phyloP scores from a whole-genome alignment of 768 basidiomycete species.

The Pleurotus salmoneostramineus region DNA sequence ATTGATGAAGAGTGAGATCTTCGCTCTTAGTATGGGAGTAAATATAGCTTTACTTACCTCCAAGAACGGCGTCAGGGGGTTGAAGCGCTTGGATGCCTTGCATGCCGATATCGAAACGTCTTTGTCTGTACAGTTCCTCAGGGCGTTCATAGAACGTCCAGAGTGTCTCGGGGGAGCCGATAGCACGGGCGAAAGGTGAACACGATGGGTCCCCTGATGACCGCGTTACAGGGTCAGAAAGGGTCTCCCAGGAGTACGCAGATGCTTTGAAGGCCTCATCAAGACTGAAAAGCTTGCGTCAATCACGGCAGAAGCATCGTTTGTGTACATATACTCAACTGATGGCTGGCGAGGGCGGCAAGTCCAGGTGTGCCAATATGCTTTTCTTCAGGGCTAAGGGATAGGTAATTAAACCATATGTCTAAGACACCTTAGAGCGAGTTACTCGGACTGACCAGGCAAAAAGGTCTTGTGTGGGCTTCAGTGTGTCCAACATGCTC shows the following conservation, averaged over 20 bases:
- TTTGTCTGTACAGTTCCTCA: conserved; percentile 10
- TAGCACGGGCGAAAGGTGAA: conserved; percentile 21
- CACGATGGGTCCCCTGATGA: conserved; percentile 19
- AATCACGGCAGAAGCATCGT: neutral
- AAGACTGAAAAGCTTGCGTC: conserved; percentile 14
- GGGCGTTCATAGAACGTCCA: conserved; percentile 18
- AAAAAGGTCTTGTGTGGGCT: conserved; percentile 20
- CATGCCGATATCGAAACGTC: conserved; percentile 22
- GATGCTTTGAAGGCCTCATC: conserved; percentile 27
- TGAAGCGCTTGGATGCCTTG: conserved; percentile 13
- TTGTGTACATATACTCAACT: conserved; percentile 13
- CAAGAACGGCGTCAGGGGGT: conserved; percentile 13
- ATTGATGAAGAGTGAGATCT: neutral
- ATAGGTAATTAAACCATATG: neutral
- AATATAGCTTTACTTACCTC: conserved; percentile 9
- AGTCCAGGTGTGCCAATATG: conserved; percentile 19
- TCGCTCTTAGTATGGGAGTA: neutral
- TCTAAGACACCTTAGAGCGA: neutral
- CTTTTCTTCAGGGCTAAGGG: conserved; percentile 11
- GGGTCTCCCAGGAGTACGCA: conserved; percentile 26
- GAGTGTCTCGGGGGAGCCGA: conserved; percentile 12
- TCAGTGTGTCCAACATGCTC: conserved; percentile 28
- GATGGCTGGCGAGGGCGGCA: conserved; percentile 20
- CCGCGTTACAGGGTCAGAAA: conserved; percentile 22
- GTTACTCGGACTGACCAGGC: conserved; percentile 18